These are phyloP conservation scores for Microthlaspi erraticum DNA, from an alignment of 345 rosid species.

Conservation along the genomic window DNA sequence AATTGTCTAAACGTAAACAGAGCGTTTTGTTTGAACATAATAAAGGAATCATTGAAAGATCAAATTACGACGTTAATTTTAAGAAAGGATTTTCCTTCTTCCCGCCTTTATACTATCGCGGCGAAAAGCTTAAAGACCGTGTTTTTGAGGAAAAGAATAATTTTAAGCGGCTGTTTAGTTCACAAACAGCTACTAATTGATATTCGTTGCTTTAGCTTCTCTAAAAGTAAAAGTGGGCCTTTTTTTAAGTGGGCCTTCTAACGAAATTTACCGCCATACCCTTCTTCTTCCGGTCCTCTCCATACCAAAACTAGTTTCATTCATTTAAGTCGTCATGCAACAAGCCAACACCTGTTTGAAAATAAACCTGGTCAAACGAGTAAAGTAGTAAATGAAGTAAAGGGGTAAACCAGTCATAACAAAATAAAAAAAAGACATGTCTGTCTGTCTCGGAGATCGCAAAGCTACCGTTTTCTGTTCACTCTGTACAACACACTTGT, in stretches of 20 bases:
- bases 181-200: slow-evolving; percentile 9
- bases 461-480: slow-evolving; percentile 45
- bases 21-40: background rate
- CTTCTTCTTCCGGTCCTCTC: slow-evolving; percentile 1
- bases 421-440: background rate
- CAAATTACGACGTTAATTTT: background rate
- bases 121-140: slow-evolving; percentile 1
- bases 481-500: slow-evolving; percentile 47
- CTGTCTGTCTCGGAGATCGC: slow-evolving; percentile 41
- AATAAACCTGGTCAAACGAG: slow-evolving; percentile 6
- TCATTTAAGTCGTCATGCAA: background rate
- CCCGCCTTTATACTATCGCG: slow-evolving; percentile 9
- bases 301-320: background rate
- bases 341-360: background rate
- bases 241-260: slow-evolving; percentile 26
- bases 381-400: background rate
- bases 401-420: slow-evolving; percentile 38
- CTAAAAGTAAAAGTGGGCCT: slow-evolving; percentile 34
- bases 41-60: background rate
- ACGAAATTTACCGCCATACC: slow-evolving; percentile 12
- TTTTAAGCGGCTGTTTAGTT: background rate
- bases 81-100: slow-evolving; percentile 8
- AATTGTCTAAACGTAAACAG: background rate
- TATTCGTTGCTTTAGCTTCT: slow-evolving; percentile 39
- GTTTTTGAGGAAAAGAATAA: slow-evolving; percentile 18